Conservation (phyloP, 441 rosid species). For the Populus hybrid region DNA sequence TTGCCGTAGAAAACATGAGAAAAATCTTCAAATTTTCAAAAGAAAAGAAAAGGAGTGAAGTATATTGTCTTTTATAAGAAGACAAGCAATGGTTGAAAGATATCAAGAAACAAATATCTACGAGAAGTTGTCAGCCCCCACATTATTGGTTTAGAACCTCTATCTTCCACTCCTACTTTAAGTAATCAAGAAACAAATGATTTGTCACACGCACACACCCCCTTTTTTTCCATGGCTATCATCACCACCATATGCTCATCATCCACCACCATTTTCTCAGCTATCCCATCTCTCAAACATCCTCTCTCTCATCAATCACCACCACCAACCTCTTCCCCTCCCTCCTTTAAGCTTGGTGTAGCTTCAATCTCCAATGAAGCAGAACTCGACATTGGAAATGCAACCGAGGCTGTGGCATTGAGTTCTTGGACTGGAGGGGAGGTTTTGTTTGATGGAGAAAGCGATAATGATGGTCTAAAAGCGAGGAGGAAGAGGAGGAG, state of each 20-base stretch:
- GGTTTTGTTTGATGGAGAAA: slow-evolving; percentile 13
- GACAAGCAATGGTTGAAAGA: neutral
- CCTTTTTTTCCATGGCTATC: slow-evolving; percentile 3
- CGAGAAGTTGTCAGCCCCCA: neutral
- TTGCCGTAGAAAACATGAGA: neutral
- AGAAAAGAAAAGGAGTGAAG: neutral
- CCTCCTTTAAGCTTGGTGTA: slow-evolving; percentile 19
- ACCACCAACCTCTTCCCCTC: neutral
- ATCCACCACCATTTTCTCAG: neutral
- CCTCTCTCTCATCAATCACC: neutral
- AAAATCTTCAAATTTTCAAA: too few relatives aligned
- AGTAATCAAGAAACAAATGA: neutral
- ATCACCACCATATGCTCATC: slow-evolving; percentile 1
- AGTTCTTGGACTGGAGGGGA: slow-evolving; percentile 20
- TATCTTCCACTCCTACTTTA: neutral
- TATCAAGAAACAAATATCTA: neutral
- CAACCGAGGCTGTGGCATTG: slow-evolving; percentile 33
- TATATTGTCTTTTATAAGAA: neutral
- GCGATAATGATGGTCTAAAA: neutral
- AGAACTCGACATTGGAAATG: slow-evolving; percentile 20
- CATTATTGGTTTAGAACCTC: neutral
- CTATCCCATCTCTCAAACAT: neutral
- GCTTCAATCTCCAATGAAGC: slow-evolving; percentile 27
- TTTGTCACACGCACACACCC: neutral
- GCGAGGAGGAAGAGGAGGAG: slow-evolving; percentile 44